Conservation (phyloP, 2,329 filamentous ascomycete species). For the Scedosporium boydii region DNA sequence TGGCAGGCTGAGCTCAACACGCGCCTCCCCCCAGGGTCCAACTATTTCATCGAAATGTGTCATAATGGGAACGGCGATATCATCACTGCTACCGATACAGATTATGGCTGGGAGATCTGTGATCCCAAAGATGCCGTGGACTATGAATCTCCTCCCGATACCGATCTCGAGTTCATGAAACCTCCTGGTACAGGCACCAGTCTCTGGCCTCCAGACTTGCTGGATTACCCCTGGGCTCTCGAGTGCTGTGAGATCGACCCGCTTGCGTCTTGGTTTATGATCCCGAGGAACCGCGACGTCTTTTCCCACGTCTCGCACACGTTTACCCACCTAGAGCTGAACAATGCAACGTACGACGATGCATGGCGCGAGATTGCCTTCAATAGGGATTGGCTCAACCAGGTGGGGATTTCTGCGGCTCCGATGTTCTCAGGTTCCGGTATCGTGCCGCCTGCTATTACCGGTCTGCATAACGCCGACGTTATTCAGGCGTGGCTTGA, state of each 20-base stretch:
- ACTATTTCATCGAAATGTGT: constrained; percentile 42
- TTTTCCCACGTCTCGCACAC: constrained; percentile 55
- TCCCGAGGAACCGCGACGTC: constrained; percentile 35
- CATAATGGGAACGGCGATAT: constrained; percentile 41
- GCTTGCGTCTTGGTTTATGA: constrained; percentile 43
- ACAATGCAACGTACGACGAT: constrained; percentile 52
- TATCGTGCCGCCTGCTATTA: constrained; percentile 54
- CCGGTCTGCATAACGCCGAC: constrained; percentile 54
- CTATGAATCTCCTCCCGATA: constrained; percentile 33
- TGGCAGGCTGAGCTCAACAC: constrained; percentile 32
- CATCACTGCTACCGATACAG: constrained; percentile 38
- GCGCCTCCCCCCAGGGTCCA: constrained; percentile 40
- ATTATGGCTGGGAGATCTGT: constrained; percentile 34
- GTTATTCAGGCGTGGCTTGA: constrained; percentile 49
- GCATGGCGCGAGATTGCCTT: constrained; percentile 47
- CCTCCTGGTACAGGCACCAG: constrained; percentile 39
- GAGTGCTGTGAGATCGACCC: constrained; percentile 39
- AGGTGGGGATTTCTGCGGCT: constrained; percentile 37
- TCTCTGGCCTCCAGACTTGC: constrained; percentile 40
- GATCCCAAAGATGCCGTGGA: constrained; percentile 31
- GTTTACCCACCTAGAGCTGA: constrained; percentile 48
- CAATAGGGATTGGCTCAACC: constrained; percentile 49
- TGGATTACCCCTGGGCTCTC: constrained; percentile 39
- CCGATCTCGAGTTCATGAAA: constrained; percentile 33
- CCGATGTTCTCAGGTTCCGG: constrained; percentile 40